These are phyloP conservation scores for Xylariaceae sp. DNA, from an alignment of 2,329 filamentous ascomycete species.

Conservation along the genomic window DNA sequence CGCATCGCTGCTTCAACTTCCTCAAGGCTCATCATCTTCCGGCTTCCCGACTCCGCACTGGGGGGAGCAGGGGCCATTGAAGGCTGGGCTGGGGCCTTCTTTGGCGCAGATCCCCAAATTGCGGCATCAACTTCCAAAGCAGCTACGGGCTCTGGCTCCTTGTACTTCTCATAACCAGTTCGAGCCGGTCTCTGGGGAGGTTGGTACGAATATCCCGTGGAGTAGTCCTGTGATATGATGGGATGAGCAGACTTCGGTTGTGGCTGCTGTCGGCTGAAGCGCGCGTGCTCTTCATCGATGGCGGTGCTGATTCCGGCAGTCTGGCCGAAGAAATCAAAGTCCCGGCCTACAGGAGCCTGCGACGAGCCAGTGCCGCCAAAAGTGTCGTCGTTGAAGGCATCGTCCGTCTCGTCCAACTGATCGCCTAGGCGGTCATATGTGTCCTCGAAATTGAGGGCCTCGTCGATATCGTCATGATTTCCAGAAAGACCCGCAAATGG, in stretches of 20 bases:
- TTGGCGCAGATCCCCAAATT: slow-evolving; percentile 76
- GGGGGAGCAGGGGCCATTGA: slow-evolving; percentile 10
- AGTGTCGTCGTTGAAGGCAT: slow-evolving; percentile 95
- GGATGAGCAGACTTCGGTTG: slow-evolving; percentile 36
- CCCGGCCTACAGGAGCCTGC: slow-evolving; percentile 62
- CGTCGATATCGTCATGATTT: slow-evolving; percentile 50
- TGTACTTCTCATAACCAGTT: slow-evolving; percentile 88
- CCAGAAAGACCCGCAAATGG: slow-evolving; percentile 72
- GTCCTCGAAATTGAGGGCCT: slow-evolving; percentile 75
- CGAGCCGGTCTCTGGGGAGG: slow-evolving; percentile 53
- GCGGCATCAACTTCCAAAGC: slow-evolving; percentile 89
- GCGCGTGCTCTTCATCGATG: slow-evolving; percentile 84
- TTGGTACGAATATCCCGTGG: slow-evolving; percentile 28
- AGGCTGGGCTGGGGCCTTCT: slow-evolving; percentile 37
- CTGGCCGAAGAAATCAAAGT: slow-evolving; percentile 95
- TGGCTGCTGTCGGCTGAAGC: slow-evolving; percentile 69
- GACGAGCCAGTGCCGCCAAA: slow-evolving; percentile 52
- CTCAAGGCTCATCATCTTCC: slow-evolving; percentile 90
- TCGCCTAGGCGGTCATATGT: slow-evolving; percentile 94
- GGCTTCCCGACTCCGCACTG: slow-evolving; percentile 30
- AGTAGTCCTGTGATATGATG: slow-evolving; percentile 24
- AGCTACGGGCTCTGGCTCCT: slow-evolving; percentile 73
- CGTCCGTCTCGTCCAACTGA: slow-evolving; percentile 82
- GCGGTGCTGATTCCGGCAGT: slow-evolving; percentile 81
- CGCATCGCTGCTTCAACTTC: slow-evolving; percentile 95